Conservation (phyloP, 192 early-diverging fungal genomes). For the Rhizophagus sp. region DNA sequence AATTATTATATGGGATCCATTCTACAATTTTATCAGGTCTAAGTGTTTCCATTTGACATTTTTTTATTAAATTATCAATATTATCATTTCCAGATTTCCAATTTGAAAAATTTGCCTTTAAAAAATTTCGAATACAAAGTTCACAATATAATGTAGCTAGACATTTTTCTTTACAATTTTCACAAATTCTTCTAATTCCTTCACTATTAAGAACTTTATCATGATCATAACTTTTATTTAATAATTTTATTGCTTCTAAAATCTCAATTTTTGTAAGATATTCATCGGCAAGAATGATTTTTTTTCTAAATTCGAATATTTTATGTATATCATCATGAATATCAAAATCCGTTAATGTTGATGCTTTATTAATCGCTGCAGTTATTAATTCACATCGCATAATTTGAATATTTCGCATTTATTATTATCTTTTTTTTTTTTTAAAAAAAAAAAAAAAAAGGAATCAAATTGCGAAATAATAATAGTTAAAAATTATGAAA, state of each 20-base stretch:
- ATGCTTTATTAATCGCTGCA: not conserved
- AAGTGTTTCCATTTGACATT: not conserved
- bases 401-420: not conserved
- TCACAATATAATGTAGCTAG: not conserved
- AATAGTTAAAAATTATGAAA: too few species aligned
- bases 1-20: not conserved
- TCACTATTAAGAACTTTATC: not conserved
- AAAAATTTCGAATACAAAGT: not conserved
- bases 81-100: not conserved
- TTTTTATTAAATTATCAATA: not conserved
- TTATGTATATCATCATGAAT: not conserved
- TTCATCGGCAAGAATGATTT: not conserved
- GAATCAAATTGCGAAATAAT: too few species aligned
- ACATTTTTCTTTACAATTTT: not conserved
- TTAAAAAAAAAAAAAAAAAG: too few species aligned
- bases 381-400: not conserved
- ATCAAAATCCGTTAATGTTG: not conserved
- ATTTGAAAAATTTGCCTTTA: not conserved
- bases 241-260: not conserved
- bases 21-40: not conserved
- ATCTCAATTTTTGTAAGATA: not conserved
- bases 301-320: not conserved
- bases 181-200: not conserved
- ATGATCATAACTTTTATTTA: not conserved
- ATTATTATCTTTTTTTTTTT: too few species aligned